These are phyloP conservation scores for Rhynchosporium agropyri DNA, from an alignment of 2,329 filamentous ascomycete species.

Conservation along the genomic window DNA sequence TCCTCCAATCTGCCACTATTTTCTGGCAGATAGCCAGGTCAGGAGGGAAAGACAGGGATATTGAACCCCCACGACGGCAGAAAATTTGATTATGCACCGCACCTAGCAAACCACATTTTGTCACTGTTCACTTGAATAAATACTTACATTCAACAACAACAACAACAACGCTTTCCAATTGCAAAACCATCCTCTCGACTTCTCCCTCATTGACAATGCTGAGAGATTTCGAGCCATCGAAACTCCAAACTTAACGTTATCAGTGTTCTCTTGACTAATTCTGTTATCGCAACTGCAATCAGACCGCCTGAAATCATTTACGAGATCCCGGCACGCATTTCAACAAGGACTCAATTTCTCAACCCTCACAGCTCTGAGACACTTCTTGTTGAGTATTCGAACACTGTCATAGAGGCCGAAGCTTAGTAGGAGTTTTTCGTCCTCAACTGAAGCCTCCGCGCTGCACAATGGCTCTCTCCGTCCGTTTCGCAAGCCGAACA, in stretches of 20 bases:
- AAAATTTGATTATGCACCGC: too few relatives aligned
- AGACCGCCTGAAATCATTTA: constrained; percentile 22
- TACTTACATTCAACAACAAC: background rate
- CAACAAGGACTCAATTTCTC: constrained; percentile 12
- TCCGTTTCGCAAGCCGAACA: constrained; percentile 39
- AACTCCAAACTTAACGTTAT: constrained; percentile 30
- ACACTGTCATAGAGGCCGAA: constrained; percentile 19
- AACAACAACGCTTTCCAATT: constrained; percentile 7
- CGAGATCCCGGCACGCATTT: constrained; percentile 22
- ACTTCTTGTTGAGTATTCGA: constrained; percentile 18
- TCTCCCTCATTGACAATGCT: constrained; percentile 36
- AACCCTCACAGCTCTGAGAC: constrained; percentile 21
- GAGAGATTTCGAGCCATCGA: constrained; percentile 39
- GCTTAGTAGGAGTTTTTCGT: constrained; percentile 25
- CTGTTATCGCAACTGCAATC: constrained; percentile 25
- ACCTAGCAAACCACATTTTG: constrained; percentile 6
- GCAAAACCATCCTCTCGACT: constrained; percentile 11
- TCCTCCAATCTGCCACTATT: too few relatives aligned
- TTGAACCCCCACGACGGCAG: too few relatives aligned
- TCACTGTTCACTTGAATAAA: background rate
- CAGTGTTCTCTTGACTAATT: constrained; percentile 3
- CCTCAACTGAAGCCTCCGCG: constrained; percentile 33
- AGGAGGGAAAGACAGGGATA: too few relatives aligned
- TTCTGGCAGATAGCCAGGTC: too few relatives aligned
- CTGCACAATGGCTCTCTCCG: constrained; percentile 42